These are phyloP conservation scores for Ceratobasidium theobromae DNA, from an alignment of 1,284 basidiomycete genomes.

Conservation along the genomic window DNA sequence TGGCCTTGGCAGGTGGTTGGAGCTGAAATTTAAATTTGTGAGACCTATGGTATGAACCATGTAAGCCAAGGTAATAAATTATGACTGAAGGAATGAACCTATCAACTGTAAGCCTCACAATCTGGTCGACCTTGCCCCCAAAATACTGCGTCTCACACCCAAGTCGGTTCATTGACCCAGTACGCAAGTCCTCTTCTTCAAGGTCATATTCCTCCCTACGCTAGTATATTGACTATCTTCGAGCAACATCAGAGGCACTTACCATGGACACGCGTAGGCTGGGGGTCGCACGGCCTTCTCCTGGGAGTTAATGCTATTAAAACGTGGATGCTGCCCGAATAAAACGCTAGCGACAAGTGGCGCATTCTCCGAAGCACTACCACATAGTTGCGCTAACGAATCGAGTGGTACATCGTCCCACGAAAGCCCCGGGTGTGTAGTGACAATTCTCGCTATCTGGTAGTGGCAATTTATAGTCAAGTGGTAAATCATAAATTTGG, in stretches of 20 bases:
- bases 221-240: background rate
- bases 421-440: background rate
- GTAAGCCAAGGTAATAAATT: background rate
- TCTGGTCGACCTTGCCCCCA: slow-evolving; percentile 23
- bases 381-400: background rate
- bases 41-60: background rate
- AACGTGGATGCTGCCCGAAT: background rate
- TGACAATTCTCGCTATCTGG: slow-evolving; percentile 24
- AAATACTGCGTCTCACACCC: slow-evolving; percentile 9
- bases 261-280: slow-evolving; percentile 9
- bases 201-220: slow-evolving; percentile 22
- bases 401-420: slow-evolving; percentile 31
- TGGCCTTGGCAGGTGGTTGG: slow-evolving; percentile 11
- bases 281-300: background rate
- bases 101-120: slow-evolving; percentile 1
- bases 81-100: background rate
- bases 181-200: slow-evolving; percentile 14
- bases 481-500: background rate
- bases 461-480: background rate
- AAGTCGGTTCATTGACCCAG: background rate
- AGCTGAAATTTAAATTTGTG: slow-evolving; percentile 19
- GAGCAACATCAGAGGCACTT: background rate
- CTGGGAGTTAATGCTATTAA: background rate
- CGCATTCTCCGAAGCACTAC: slow-evolving; percentile 1
- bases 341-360: slow-evolving; percentile 7